Conservation (phyloP, 192 early-diverging fungal genomes). For the Paraglomus brasilianum region DNA sequence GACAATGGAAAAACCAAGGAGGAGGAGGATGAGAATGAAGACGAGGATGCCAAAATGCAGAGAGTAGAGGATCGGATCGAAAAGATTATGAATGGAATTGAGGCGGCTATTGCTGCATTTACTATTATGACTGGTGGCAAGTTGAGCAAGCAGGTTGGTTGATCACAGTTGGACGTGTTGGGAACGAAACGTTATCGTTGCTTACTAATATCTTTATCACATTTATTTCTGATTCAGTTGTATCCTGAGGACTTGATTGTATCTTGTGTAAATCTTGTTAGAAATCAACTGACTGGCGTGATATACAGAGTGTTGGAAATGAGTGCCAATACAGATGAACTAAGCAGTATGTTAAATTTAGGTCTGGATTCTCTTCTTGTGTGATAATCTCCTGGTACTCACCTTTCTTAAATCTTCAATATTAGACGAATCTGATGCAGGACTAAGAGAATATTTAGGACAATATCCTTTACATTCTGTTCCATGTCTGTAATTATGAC, state of each 20-base stretch:
- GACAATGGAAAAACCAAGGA: neutral
- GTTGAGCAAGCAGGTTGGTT: constrained; percentile 30
- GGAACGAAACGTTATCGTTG: too few relatives aligned
- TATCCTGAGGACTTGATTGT: constrained; percentile 31
- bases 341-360: constrained; percentile 23
- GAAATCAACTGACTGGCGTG: constrained; percentile 24
- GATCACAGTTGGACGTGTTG: too few relatives aligned
- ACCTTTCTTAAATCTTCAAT: too few relatives aligned
- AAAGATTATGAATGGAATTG: constrained; percentile 27
- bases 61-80: constrained; percentile 18
- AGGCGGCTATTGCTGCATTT: constrained; percentile 23
- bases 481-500: neutral
- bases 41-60: constrained; percentile 2
- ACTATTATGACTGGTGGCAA: constrained; percentile 32
- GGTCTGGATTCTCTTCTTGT: neutral
- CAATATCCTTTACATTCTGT: constrained; percentile 25
- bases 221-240: constrained; percentile 5
- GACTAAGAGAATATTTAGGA: constrained; percentile 3
- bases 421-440: constrained; percentile 18
- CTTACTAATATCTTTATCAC: neutral
- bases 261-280: constrained; percentile 29
- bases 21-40: constrained; percentile 10
- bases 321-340: constrained; percentile 4
- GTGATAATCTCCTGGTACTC: too few relatives aligned
- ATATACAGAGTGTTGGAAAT: constrained; percentile 24